Percentiles rank a stretch among this genome's conserved stretches.
phyloP scores from a whole-genome alignment of 768 basidiomycete species.

The Candolleomyces efflorescens region DNA sequence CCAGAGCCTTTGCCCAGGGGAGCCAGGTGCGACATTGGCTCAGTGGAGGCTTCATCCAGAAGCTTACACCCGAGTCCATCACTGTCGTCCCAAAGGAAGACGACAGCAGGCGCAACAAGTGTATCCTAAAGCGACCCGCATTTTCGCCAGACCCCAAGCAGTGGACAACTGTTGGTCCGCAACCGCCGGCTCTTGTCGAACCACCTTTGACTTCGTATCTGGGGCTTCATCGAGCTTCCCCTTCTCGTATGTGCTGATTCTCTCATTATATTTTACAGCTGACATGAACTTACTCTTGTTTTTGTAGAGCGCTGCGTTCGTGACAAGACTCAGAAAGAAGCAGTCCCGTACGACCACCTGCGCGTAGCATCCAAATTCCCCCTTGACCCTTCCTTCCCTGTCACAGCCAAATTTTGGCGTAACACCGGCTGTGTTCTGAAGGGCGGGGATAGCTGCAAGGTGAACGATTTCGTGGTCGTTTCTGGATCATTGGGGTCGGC shows the following conservation, averaged over 20 bases:
- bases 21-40: not conserved
- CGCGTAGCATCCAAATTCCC: too few relatives aligned
- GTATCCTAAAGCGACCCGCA: not conserved
- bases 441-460: not conserved
- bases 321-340: too few relatives aligned
- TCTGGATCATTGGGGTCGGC: not conserved
- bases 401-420: not conserved
- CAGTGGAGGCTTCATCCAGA: not conserved
- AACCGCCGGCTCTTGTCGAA: not conserved
- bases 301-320: too few relatives aligned
- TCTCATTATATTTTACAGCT: too few relatives aligned
- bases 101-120: not conserved
- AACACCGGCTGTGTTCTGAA: not conserved
- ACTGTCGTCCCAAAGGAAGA: not conserved
- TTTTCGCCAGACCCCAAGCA: not conserved
- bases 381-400: not conserved
- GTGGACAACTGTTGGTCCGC: not conserved
- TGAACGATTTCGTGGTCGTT: not conserved
- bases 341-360: not conserved
- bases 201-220: too few relatives aligned
- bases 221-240: too few relatives aligned
- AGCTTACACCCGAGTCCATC: not conserved
- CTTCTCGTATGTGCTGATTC: too few relatives aligned
- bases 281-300: too few relatives aligned
- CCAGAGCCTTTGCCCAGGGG: conserved; percentile 9